These are phyloP conservation scores for Parachaetomium inaequale DNA, from an alignment of 495 filamentous ascomycete species.

Conservation along the genomic window DNA sequence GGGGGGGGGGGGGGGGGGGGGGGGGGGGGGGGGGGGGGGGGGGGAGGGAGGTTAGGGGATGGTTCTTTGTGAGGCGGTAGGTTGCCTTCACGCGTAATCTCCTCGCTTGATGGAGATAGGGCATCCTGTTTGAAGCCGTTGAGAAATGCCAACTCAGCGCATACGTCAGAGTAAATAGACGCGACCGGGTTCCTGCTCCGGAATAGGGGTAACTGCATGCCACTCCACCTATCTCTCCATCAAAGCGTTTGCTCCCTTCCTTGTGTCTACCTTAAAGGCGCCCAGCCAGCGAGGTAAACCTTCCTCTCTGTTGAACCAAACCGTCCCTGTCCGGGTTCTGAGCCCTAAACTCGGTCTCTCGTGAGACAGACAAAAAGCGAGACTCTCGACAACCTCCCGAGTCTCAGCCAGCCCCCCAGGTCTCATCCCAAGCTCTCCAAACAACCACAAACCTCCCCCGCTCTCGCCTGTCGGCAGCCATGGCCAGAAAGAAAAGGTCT, in stretches of 20 bases:
- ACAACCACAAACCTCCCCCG: neutral
- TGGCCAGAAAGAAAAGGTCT: conserved; percentile 1
- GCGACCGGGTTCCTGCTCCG: neutral
- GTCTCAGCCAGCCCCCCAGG: neutral
- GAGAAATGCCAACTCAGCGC: neutral
- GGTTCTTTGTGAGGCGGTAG: too few species aligned
- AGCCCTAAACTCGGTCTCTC: too few species aligned
- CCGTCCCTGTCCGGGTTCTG: neutral
- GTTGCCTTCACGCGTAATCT: too few species aligned
- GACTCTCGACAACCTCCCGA: neutral
- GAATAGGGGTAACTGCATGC: neutral
- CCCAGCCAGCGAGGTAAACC: neutral
- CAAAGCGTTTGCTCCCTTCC: neutral
- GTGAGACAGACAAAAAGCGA: too few species aligned
- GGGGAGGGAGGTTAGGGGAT: neutral
- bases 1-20: too few species aligned
- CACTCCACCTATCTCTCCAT: neutral
- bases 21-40: too few species aligned
- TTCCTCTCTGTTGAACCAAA: neutral
- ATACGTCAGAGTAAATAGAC: neutral
- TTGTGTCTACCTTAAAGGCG: neutral
- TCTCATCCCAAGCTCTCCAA: neutral
- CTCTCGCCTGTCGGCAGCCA: neutral
- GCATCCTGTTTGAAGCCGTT: neutral
- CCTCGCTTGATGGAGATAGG: neutral